Evolutionary conservation across 2,329 filamentous ascomycete species (phyloP), one percentile per base, ranked within the genome.

Genomic region (Elsinoe ampelina): DNA sequence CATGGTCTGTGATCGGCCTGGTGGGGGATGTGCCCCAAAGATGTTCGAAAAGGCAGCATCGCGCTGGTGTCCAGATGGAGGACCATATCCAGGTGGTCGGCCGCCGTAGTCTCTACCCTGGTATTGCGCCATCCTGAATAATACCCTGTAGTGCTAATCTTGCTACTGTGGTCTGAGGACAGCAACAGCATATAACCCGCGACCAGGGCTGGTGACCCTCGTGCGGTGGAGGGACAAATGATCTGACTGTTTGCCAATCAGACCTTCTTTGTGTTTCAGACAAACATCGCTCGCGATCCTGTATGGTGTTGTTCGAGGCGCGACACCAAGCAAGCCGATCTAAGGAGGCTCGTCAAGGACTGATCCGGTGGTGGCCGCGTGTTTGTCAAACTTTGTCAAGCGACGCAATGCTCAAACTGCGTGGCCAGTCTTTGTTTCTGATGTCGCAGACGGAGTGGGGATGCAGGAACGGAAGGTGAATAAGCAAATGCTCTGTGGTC

Each of bases 21-120:
- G 83, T 47, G 89, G 89, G 62, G 89, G 90, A 62, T 88, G 81
- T 62, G 84, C 84, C 64, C 92, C 93, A 70, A 97, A 98, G 69
- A 97, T 97, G 74, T 92, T 92, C 63, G 87, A 89, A 72, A 95
- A 98, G 63, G 92, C 93, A 64, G 89, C 89, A 81, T 98, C 91
- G 74, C 93, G 86, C 73, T 93, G 88, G 67, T 72, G 72, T 59
- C 77, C 74, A 39, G 79, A 74, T 54, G 78, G 74, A 55, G 78
- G 70, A 67, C 77, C 78, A 68, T 81, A 77, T 61, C 72, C 72
- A 58, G 69, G 69, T 60, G 76, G 71, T 69, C 80, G 74, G 62
- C 70, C 70, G 71, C 58, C 63, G 60, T 82, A 78, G 66, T 79
- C 77, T 69, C 82, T 77, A 65, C 80, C 80, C 68, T 79, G 74